Evolutionary conservation across 768 basidiomycete species (phyloP).

Genomic region (Scleroderma bovista): DNA sequence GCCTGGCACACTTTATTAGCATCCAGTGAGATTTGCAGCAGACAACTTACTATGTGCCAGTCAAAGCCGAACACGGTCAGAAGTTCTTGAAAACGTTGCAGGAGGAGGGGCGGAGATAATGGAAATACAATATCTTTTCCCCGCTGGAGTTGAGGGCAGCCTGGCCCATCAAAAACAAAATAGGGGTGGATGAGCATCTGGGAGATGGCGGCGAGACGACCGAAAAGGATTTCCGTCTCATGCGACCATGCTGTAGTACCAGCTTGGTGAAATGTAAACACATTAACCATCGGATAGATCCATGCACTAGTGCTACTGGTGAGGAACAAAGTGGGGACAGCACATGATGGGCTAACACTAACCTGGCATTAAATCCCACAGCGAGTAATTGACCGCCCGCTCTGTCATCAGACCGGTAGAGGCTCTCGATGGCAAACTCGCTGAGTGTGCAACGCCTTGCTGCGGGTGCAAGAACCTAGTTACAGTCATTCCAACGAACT

Average conservation of each 20-base stretch:
- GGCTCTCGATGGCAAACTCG: not conserved
- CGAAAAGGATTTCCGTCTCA: conserved; percentile 40
- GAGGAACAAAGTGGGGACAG: not conserved
- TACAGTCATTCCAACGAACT: too few relatives aligned
- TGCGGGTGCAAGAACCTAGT: not conserved
- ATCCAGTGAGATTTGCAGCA: not conserved
- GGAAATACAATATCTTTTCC: conserved; percentile 28
- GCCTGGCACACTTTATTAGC: not conserved
- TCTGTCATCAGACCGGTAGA: not conserved
- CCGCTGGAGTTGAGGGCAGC: conserved; percentile 38
- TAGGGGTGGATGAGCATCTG: conserved; percentile 33
- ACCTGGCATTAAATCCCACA: not conserved
- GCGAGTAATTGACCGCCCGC: not conserved
- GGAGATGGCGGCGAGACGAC: conserved; percentile 34
- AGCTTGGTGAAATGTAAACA: conserved; percentile 8
- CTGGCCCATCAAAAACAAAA: conserved; percentile 48
- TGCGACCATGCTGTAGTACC: conserved; percentile 38
- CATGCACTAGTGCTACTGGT: conserved; percentile 4
- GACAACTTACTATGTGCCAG: conserved; percentile 18
- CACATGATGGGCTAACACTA: not conserved
- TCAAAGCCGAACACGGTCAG: conserved; percentile 39
- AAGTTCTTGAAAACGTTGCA: conserved; percentile 22
- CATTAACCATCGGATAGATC: not conserved
- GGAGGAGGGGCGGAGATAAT: conserved; percentile 7
- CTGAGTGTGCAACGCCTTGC: not conserved